Base-by-base conservation (phyloP, 2,329 filamentous ascomycete genomes). In the Aspergillus sp. region DNA sequence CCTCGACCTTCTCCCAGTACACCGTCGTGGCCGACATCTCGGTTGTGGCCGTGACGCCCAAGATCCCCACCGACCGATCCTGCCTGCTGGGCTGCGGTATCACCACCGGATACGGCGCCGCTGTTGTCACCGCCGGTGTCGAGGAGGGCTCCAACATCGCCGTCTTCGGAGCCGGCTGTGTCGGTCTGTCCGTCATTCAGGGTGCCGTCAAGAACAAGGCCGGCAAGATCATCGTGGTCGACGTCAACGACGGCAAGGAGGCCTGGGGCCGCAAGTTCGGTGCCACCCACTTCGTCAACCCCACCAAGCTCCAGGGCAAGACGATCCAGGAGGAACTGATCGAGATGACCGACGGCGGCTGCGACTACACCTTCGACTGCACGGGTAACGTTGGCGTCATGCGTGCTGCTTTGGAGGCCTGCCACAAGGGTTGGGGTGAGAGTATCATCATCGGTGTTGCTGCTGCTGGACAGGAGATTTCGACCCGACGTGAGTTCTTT, bases 321-420 rank as follows among this genome's bases (percentile, higher is more conserved):
- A 91, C 85, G 61, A 90, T 98, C 68, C 91, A 96, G 71, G 92
- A 96, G 73, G 90, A 94, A 82, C 85, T 99, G 65, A 87, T 98
- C 68, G 94, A 98, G 80, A 92, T 98, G 90, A 99, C 95, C 1
- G 95, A 98, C 72, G 95, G 95, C 66, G 95, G 95, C 54, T 96
- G 92, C 76, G 95, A 99, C 82, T 98, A 97, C 83, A 99, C 95
- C 53, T 99, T 99, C 75, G 95, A 99, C 82, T 98, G 95, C 85
- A 99, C 95, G 6, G 95, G 95, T 61, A 98, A 98, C 73, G 93
- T 98, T 55, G 86, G 88, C 68, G 95, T 99, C 57, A 99, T 96
- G 95, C 86, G 95, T 64, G 90, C 91, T 55, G 95, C 95, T 46
- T 87, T 99, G 61, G 94, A 99, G 82, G 93, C 95, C 52, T 98